Evolutionary conservation across 2,329 filamentous ascomycete genomes (phyloP).

Genomic region (Colletotrichum limetticola): DNA sequence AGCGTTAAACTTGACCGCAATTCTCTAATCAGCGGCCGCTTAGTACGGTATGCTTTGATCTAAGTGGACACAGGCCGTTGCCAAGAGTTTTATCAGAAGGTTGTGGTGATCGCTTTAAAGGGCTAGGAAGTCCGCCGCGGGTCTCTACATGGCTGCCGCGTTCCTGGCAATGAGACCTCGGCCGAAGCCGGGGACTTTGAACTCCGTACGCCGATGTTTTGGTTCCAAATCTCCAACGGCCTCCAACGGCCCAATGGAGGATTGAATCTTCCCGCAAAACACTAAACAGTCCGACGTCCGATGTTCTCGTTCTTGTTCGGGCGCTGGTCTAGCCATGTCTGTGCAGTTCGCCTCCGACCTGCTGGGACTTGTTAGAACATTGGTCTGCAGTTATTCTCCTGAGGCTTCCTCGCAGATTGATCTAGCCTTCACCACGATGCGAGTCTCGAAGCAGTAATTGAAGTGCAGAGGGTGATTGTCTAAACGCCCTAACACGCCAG

Average conservation of each 20-base stretch:
- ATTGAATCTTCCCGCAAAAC: not conserved
- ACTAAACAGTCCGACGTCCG: conserved; percentile 9
- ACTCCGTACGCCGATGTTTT: conserved; percentile 15
- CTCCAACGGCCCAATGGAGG: conserved; percentile 1
- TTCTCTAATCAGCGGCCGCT: not conserved
- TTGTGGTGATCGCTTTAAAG: not conserved
- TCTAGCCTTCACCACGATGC: not conserved
- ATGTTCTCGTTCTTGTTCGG: not conserved
- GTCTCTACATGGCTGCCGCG: not conserved
- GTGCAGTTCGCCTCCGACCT: not conserved
- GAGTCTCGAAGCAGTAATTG: not conserved
- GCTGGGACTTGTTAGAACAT: not conserved
- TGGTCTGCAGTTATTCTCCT: not conserved
- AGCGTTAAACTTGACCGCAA: not conserved
- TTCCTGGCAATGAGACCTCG: not conserved
- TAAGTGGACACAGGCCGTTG: not conserved
- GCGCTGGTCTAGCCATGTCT: not conserved
- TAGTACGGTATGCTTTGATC: conserved; percentile 6
- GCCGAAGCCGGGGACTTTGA: conserved; percentile 14
- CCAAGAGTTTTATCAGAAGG: not conserved
- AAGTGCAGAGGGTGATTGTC: not conserved
- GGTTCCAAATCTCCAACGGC: not conserved
- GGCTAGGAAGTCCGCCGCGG: not conserved
- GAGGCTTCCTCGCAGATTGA: no score
- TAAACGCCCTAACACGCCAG: not conserved